These are phyloP conservation scores for Boletus smithii DNA, from an alignment of 1,284 basidiomycete species.

Conservation along the genomic window DNA sequence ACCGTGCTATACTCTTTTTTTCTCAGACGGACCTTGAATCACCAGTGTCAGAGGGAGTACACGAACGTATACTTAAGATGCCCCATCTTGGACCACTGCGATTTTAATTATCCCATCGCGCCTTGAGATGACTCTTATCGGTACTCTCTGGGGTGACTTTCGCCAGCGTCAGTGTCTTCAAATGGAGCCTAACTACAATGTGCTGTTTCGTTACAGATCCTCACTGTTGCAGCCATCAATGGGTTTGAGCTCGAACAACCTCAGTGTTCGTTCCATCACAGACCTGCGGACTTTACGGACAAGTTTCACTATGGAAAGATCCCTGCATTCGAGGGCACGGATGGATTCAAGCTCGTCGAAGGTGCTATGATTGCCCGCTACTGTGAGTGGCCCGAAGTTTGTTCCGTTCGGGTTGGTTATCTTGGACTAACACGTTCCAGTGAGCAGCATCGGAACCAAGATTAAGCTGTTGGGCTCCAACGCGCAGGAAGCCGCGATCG, in stretches of 20 bases:
- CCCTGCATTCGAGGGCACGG: constrained; percentile 50
- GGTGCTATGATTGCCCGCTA: constrained; percentile 54
- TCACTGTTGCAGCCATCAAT: constrained; percentile 22
- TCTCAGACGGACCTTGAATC: too few species aligned
- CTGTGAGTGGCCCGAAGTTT: constrained; percentile 49
- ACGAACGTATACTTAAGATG: too few species aligned
- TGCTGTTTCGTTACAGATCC: constrained; percentile 17
- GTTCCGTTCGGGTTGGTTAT: too few species aligned
- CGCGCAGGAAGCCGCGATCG: constrained; percentile 43
- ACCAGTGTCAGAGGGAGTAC: too few species aligned
- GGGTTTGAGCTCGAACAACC: constrained; percentile 16
- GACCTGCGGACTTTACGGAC: constrained; percentile 38
- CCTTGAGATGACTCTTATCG: constrained; percentile 15
- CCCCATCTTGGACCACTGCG: too few species aligned
- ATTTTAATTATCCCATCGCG: too few species aligned
- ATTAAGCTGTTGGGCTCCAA: constrained; percentile 46
- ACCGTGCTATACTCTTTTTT: too few species aligned
- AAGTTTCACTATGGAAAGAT: constrained; percentile 50
- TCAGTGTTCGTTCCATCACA: constrained; percentile 30
- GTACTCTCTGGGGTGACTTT: constrained; percentile 25
- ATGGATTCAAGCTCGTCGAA: constrained; percentile 53
- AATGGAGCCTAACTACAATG: too few species aligned
- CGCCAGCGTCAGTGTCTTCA: constrained; percentile 17
- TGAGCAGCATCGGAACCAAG: constrained; percentile 48
- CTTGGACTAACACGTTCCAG: constrained; percentile 27